Evolutionary conservation across 345 rosid genomes (phyloP).

Genomic region (Eucalyptus regnans): DNA sequence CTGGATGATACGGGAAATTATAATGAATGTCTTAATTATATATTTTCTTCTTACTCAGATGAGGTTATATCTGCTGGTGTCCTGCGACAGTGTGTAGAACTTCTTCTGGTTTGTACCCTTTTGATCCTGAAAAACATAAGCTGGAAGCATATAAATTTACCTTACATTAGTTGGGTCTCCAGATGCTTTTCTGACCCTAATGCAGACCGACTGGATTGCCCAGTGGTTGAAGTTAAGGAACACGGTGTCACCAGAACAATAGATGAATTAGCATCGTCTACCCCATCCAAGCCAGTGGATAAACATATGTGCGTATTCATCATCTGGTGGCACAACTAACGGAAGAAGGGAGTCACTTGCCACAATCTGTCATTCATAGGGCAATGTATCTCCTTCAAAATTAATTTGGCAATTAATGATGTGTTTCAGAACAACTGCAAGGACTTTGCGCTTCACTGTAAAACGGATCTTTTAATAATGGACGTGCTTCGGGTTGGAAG

Average conservation of each 20-base stretch:
- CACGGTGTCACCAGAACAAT: not conserved
- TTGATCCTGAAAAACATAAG: not conserved
- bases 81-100: not conserved
- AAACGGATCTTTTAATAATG: conserved; percentile 60
- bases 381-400: conserved; percentile 96
- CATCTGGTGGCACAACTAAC: not conserved
- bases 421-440: conserved; percentile 84
- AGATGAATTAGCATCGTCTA: not conserved
- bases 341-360: not conserved
- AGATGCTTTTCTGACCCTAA: not conserved
- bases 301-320: not conserved
- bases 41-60: not conserved
- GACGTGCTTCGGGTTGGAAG: conserved; percentile 74
- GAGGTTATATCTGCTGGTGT: not conserved
- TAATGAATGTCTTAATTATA: not conserved
- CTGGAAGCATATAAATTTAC: not conserved
- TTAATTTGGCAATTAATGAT: conserved; percentile 90
- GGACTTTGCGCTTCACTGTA: conserved; percentile 84
- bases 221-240: not conserved
- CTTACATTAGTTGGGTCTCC: not conserved
- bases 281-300: not conserved
- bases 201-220: not conserved
- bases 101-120: not conserved
- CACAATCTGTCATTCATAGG: conserved; percentile 51
- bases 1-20: not conserved